Evolutionary conservation across 2,329 filamentous ascomycete genomes (phyloP), one percentile per base, ranked within the genome.

Genomic region (Pestalotiopsis sp.): DNA sequence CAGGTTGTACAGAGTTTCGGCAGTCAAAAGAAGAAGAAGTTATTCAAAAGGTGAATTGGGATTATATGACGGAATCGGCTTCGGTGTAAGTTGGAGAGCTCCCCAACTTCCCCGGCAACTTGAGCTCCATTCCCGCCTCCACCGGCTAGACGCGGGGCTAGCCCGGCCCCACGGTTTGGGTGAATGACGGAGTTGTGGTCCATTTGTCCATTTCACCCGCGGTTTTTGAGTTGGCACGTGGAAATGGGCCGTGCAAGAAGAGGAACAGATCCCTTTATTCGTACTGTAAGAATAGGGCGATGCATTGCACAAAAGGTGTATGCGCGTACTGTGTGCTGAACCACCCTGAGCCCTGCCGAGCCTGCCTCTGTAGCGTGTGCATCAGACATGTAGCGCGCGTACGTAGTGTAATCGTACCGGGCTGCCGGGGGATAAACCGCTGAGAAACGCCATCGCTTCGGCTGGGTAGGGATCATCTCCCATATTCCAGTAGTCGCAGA

Each of bases 111-210:
- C 64, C 64, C 64, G 64, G 64, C 25, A 65, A 65, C 45, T 57
- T 36, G 27, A 17, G 27, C 45, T 17, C 25, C 45, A 27, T 55
- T 60, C 36, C 64, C 55, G 52, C 64, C 64, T 59, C 55, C 64
- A 60, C 55, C 64, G 64, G 64, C 52, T 66, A 66, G 31, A 23
- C 52, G 64, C 64, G 64, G 64, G 64, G 52, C 14, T 23, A 23
- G n/a, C 13, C 20, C 55, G 52, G 64, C 64, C 64, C 64, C 64
- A 41, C 64, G 63, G 63, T 55, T 57, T 45, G 20, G 39, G 31
- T 7, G 45, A 52, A 52, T 52, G 45, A 52, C 45, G 45, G 45
- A 52, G 17, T n/a, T 23, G 31, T 52, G 45, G 45, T n/a, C 45
- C 45, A 52, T 52, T 52, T 20, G 45, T 52, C 45, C 45, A 52